A percentile compares a stretch with the other conserved stretches of the same genome.
phyloP scores from a whole-genome alignment of 163 green algal species.

The Smithsoniella earleae region DNA sequence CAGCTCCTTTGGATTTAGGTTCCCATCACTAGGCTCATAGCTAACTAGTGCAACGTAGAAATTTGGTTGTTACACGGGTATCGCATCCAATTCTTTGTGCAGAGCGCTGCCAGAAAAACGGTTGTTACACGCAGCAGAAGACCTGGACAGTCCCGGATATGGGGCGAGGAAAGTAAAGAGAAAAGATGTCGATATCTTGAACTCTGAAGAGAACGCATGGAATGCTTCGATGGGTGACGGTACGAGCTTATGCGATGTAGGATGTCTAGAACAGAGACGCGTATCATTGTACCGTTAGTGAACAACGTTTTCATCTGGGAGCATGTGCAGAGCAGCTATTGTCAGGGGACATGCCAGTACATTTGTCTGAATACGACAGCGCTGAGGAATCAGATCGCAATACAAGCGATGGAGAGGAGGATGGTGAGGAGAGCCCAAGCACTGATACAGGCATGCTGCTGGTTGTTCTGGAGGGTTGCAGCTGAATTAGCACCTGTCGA shows the following conservation, averaged over 20 bases:
- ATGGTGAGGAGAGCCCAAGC: too few relatives aligned
- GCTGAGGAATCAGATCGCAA: too few relatives aligned
- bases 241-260: not conserved
- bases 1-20: not conserved
- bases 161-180: not conserved
- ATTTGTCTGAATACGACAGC: too few relatives aligned
- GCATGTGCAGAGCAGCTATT: constrained; percentile 4
- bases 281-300: not conserved
- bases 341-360: too few relatives aligned
- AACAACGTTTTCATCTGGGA: not conserved
- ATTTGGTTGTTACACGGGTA: not conserved
- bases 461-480: too few relatives aligned
- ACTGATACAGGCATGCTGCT: too few relatives aligned
- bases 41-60: too few relatives aligned
- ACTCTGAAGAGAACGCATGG: not conserved
- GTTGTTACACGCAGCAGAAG: not conserved
- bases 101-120: constrained; percentile 4
- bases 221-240: too few relatives aligned
- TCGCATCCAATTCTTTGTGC: not conserved
- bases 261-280: not conserved
- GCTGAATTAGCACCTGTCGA: too few relatives aligned
- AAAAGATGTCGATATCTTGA: not conserved
- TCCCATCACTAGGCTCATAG: not conserved
- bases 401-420: too few relatives aligned
- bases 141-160: not conserved